phyloP scores from a whole-genome alignment of 805 yeast genomes.

The Monosporozyma servazzii region DNA sequence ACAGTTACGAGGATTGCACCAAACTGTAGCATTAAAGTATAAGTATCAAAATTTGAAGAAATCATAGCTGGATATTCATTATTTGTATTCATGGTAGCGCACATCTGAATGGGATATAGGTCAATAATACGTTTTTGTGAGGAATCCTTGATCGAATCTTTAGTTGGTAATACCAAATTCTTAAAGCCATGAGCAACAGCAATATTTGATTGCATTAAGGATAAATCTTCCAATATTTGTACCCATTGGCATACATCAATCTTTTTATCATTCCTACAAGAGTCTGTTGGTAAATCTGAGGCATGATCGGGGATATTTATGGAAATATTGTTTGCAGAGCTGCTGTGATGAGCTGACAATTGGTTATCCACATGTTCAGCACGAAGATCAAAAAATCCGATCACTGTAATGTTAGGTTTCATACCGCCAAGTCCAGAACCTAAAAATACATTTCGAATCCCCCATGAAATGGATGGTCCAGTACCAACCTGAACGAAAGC shows the following conservation, averaged over 20 bases:
- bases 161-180: conserved; percentile 51
- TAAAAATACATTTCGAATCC: conserved; percentile 80
- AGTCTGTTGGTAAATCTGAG: conserved; percentile 61
- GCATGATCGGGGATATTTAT: conserved; percentile 4
- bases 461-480: conserved; percentile 88
- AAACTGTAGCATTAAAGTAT: conserved; percentile 82
- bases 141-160: conserved; percentile 19
- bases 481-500: conserved; percentile 91
- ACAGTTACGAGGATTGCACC: conserved; percentile 92
- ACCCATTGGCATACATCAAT: conserved; percentile 81
- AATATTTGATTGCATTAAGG: conserved; percentile 80
- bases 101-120: conserved; percentile 94
- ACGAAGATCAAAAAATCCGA: conserved; percentile 74
- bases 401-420: conserved; percentile 90
- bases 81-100: conserved; percentile 48
- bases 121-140: conserved; percentile 55
- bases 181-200: conserved; percentile 90
- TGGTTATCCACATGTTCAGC: conserved; percentile 14
- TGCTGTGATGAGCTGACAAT: conserved; percentile 3
- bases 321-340: not conserved
- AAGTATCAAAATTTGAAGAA: conserved; percentile 92
- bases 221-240: conserved; percentile 79
- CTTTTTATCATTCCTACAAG: conserved; percentile 59
- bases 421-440: conserved; percentile 98
- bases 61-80: conserved; percentile 36